Evolutionary conservation across 164 flowering plant genomes (phyloP).

Genomic region (Tinospora cordifolia): DNA sequence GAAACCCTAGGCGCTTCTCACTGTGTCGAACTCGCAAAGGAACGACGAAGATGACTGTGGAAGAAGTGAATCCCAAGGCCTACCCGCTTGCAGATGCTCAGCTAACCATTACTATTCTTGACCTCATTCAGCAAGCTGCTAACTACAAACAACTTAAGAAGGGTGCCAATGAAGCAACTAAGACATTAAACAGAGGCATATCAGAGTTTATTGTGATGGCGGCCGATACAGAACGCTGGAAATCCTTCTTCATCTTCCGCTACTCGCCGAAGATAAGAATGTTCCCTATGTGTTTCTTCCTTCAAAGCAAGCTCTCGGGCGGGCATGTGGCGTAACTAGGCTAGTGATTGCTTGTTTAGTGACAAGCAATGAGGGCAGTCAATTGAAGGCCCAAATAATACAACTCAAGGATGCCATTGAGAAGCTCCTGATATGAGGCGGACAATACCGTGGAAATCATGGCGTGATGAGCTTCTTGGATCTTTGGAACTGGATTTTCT

Average conservation of each 20-base stretch:
- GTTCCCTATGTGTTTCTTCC: slow-evolving; percentile 53
- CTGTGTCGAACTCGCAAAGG: too few species aligned
- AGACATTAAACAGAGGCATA: too few species aligned
- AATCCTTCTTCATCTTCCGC: too few species aligned
- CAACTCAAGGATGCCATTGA: slow-evolving; percentile 41
- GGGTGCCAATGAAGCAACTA: too few species aligned
- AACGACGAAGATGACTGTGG: slow-evolving; percentile 13
- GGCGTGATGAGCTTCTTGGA: neutral
- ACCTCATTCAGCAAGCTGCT: too few species aligned
- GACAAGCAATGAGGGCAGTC: slow-evolving; percentile 83
- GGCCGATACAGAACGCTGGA: too few species aligned
- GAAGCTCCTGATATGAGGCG: slow-evolving; percentile 19
- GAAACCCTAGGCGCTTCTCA: neutral
- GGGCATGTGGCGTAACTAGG: slow-evolving; percentile 88
- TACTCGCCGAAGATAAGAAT: slow-evolving; percentile 82
- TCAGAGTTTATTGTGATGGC: too few species aligned
- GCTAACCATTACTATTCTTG: too few species aligned
- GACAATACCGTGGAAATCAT: neutral
- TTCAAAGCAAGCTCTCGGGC: slow-evolving; percentile 67
- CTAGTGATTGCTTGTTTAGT: slow-evolving; percentile 85
- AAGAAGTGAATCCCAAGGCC: slow-evolving; percentile 24
- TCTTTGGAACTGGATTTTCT: too few species aligned
- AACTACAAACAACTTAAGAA: too few species aligned
- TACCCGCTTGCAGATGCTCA: slow-evolving; percentile 27
- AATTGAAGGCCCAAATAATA: slow-evolving; percentile 69